These are phyloP conservation scores for Trichophyton mentagrophytes DNA, from an alignment of 2,329 filamentous ascomycete genomes.

Conservation along the genomic window DNA sequence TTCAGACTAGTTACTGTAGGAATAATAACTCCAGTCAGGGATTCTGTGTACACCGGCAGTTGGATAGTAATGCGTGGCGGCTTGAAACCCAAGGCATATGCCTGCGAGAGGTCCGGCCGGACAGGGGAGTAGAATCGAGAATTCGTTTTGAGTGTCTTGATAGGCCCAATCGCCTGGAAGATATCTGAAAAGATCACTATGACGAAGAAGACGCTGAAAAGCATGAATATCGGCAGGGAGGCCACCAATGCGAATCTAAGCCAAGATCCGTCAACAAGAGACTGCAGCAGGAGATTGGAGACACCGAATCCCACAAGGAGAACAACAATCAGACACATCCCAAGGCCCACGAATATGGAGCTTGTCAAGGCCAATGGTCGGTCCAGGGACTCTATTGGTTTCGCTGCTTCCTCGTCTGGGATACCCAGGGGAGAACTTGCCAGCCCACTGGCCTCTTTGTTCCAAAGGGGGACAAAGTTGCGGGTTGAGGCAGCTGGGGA, in stretches of 20 bases:
- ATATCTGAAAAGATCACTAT: slow-evolving; percentile 37
- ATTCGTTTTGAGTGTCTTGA: slow-evolving; percentile 34
- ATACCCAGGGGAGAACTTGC: not conserved
- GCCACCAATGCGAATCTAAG: slow-evolving; percentile 18
- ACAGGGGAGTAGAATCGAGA: slow-evolving; percentile 33
- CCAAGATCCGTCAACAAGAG: slow-evolving; percentile 28
- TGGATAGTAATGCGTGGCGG: slow-evolving; percentile 53
- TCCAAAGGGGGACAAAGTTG: slow-evolving; percentile 17
- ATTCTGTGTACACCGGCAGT: slow-evolving; percentile 81
- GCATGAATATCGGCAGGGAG: slow-evolving; percentile 25
- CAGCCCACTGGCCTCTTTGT: slow-evolving; percentile 14
- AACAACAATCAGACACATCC: slow-evolving; percentile 27
- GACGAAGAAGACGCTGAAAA: slow-evolving; percentile 39
- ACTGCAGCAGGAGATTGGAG: slow-evolving; percentile 29
- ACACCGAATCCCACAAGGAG: slow-evolving; percentile 29
- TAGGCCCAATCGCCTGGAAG: slow-evolving; percentile 41
- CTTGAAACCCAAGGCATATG: slow-evolving; percentile 14
- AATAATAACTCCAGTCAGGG: slow-evolving; percentile 53
- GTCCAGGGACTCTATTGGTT: slow-evolving; percentile 30
- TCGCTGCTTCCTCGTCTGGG: slow-evolving; percentile 14
- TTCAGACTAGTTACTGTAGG: slow-evolving; percentile 46
- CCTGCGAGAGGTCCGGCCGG: slow-evolving; percentile 12
- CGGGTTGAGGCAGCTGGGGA: slow-evolving; percentile 12
- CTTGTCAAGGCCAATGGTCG: slow-evolving; percentile 29
- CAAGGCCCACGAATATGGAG: slow-evolving; percentile 29